These are phyloP conservation scores for Taphrina confusa DNA, from an alignment of 1,139 yeast species.

Conservation along the genomic window DNA sequence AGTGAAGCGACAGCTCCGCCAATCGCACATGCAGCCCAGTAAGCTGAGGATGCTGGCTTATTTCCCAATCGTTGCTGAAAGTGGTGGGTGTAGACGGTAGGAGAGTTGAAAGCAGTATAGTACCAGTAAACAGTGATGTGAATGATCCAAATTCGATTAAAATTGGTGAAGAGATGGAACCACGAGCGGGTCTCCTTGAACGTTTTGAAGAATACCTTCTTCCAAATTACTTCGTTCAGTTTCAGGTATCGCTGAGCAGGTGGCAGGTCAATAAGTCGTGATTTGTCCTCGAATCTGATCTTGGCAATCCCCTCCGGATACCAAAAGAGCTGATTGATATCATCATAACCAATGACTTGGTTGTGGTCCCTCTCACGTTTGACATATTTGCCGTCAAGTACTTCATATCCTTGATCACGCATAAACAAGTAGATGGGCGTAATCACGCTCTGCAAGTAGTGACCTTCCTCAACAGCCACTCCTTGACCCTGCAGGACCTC, in stretches of 20 bases:
- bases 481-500: slow-evolving; percentile 72
- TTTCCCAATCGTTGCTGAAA: slow-evolving; percentile 81
- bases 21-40: slow-evolving; percentile 90
- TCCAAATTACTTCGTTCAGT: slow-evolving; percentile 92
- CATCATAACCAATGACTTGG: slow-evolving; percentile 93
- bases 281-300: slow-evolving; percentile 85
- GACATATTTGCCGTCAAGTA: slow-evolving; percentile 89
- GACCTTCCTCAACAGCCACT: slow-evolving; percentile 74
- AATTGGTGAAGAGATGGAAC: slow-evolving; percentile 93
- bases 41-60: slow-evolving; percentile 79
- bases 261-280: slow-evolving; percentile 87
- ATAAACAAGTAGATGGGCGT: slow-evolving; percentile 89
- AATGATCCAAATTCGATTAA: slow-evolving; percentile 96
- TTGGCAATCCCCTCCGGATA: slow-evolving; percentile 98
- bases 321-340: slow-evolving; percentile 98
- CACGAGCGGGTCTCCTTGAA: slow-evolving; percentile 96
- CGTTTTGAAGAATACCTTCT: slow-evolving; percentile 89
- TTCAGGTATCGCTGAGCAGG: slow-evolving; percentile 83
- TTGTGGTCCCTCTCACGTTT: slow-evolving; percentile 97
- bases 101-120: slow-evolving; percentile 90
- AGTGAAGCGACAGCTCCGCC: slow-evolving; percentile 86
- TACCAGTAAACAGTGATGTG: slow-evolving; percentile 91
- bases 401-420: slow-evolving; percentile 93
- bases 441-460: slow-evolving; percentile 83
- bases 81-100: slow-evolving; percentile 82